A percentile compares a stretch with the other conserved stretches of the same genome.
These are phyloP conservation scores for Phytophthora sojae DNA, from an alignment of 352 stramenopile species.

Conservation along the genomic window DNA sequence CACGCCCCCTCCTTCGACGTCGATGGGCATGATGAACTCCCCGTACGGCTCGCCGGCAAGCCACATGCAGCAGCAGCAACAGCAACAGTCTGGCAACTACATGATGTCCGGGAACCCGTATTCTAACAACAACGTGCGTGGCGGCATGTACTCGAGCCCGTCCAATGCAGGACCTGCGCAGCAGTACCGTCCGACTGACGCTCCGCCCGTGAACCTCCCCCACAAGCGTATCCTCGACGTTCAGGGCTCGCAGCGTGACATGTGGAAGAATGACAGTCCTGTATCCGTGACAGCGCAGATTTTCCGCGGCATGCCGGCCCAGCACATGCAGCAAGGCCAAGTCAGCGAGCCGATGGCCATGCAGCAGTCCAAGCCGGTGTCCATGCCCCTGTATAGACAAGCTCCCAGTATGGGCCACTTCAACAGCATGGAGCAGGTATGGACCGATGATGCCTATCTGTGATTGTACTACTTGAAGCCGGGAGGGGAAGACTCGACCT, in stretches of 20 bases:
- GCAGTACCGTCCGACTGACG: slow-evolving; percentile 48
- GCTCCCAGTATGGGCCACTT: slow-evolving; percentile 52
- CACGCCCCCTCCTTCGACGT: slow-evolving; percentile 40
- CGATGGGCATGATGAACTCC: slow-evolving; percentile 48
- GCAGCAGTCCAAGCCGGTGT: slow-evolving; percentile 51
- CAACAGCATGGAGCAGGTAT: slow-evolving; percentile 73
- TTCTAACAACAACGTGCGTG: slow-evolving; percentile 31
- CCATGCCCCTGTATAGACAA: slow-evolving; percentile 60
- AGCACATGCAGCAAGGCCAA: slow-evolving; percentile 44
- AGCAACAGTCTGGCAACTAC: slow-evolving; percentile 39
- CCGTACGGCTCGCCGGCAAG: slow-evolving; percentile 42
- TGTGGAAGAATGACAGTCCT: slow-evolving; percentile 72
- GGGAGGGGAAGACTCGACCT: slow-evolving; percentile 1
- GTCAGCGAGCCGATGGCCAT: slow-evolving; percentile 38
- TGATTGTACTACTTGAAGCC: slow-evolving; percentile 36
- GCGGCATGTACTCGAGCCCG: slow-evolving; percentile 33
- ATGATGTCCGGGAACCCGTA: slow-evolving; percentile 43
- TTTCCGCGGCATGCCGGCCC: slow-evolving; percentile 46
- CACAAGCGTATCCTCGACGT: slow-evolving; percentile 72
- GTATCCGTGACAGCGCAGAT: slow-evolving; percentile 71
- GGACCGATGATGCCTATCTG: slow-evolving; percentile 50
- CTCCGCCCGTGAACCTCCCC: slow-evolving; percentile 45
- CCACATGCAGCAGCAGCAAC: slow-evolving; percentile 42
- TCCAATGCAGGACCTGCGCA: slow-evolving; percentile 24
- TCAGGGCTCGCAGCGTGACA: slow-evolving; percentile 56